A percentile compares a stretch with the other conserved stretches of the same genome.
phyloP scores from a whole-genome alignment of 495 filamentous ascomycete genomes.

The Penicillium bovifimosum region DNA sequence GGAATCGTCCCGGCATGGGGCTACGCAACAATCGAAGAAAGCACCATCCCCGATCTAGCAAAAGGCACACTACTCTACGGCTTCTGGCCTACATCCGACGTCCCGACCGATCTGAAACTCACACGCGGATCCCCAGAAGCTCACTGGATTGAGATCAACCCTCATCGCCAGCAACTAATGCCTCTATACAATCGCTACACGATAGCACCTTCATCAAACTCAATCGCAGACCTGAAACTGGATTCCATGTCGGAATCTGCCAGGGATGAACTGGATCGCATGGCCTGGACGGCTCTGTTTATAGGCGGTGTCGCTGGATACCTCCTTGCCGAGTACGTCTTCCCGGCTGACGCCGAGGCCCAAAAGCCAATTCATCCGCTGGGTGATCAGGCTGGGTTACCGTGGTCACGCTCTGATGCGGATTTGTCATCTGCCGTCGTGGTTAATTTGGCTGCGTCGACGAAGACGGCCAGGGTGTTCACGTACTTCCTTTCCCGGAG shows the following conservation, averaged over 20 bases:
- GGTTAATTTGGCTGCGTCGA: slow-evolving; percentile 41
- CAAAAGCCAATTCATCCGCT: slow-evolving; percentile 33
- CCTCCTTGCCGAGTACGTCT: slow-evolving; percentile 43
- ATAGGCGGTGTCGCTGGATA: slow-evolving; percentile 42
- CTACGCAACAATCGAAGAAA: slow-evolving; percentile 46
- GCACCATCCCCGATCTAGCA: slow-evolving; percentile 28
- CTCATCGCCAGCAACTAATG: slow-evolving; percentile 40
- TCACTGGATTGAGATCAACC: slow-evolving; percentile 38
- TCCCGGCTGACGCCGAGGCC: slow-evolving; percentile 23
- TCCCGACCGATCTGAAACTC: slow-evolving; percentile 24
- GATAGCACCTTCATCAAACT: slow-evolving; percentile 9
- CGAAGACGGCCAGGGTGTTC: slow-evolving; percentile 45
- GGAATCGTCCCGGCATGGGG: slow-evolving; percentile 55
- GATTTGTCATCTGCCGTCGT: slow-evolving; percentile 37
- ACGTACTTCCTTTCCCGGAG: slow-evolving; percentile 25
- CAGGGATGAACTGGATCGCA: slow-evolving; percentile 8
- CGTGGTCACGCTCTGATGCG: slow-evolving; percentile 41
- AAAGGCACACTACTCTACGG: slow-evolving; percentile 28
- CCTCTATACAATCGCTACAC: slow-evolving; percentile 51
- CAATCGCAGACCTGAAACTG: background rate
- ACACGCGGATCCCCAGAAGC: slow-evolving; percentile 14
- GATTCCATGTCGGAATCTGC: background rate
- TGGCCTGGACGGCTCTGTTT: slow-evolving; percentile 39
- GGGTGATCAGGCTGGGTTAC: slow-evolving; percentile 10
- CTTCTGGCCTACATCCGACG: slow-evolving; percentile 31